phyloP scores from a whole-genome alignment of 805 yeast species.

The Candida dajiaensis region DNA sequence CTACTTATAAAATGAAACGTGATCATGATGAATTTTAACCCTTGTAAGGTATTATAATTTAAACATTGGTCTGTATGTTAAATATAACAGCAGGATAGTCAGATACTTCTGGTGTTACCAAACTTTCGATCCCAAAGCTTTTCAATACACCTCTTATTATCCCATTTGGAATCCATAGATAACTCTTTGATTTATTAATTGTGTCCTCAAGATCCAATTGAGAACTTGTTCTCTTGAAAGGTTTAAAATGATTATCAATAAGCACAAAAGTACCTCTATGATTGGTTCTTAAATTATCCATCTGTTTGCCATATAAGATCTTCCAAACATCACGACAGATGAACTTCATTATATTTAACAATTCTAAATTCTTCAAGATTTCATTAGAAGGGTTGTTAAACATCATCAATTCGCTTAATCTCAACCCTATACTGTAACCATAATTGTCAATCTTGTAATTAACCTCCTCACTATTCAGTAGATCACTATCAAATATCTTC shows the following conservation, averaged over 20 bases:
- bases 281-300: constrained; percentile 88
- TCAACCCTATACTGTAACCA: constrained; percentile 67
- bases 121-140: constrained; percentile 61
- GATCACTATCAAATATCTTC: constrained; percentile 30
- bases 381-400: constrained; percentile 44
- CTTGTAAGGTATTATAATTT: background rate
- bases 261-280: constrained; percentile 82
- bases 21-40: background rate
- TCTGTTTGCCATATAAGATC: constrained; percentile 71
- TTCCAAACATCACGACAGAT: constrained; percentile 92
- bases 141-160: constrained; percentile 65
- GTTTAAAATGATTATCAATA: constrained; percentile 59
- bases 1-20: background rate
- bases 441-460: constrained; percentile 56
- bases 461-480: constrained; percentile 41
- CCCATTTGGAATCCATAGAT: constrained; percentile 71
- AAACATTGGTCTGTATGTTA: constrained; percentile 51
- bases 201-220: constrained; percentile 39
- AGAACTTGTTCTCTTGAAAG: constrained; percentile 46
- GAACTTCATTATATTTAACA: constrained; percentile 83
- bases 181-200: constrained; percentile 37
- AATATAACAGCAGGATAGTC: constrained; percentile 66
- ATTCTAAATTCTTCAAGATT: constrained; percentile 46
- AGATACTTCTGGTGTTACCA: constrained; percentile 57
- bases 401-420: constrained; percentile 42